phyloP scores from a whole-genome alignment of 176 grass and related monocot genomes.

The Carex scoparia region DNA sequence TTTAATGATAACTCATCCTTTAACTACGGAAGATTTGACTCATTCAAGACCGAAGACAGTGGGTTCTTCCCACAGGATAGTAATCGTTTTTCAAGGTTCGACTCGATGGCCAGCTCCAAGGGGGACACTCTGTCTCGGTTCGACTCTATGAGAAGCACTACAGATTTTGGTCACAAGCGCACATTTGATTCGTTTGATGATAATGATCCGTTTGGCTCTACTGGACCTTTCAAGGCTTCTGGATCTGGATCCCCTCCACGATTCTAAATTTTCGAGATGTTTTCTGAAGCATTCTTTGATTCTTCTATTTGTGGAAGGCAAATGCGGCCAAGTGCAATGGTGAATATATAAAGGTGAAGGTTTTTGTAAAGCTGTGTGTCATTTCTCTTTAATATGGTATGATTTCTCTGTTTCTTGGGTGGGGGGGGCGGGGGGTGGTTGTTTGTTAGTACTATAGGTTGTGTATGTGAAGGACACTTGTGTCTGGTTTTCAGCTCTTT shows the following conservation, averaged over 20 bases:
- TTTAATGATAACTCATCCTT: conserved; percentile 56
- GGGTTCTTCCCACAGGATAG: conserved; percentile 55
- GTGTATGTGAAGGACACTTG: background rate
- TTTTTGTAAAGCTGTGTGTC: conserved; percentile 11
- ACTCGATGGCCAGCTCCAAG: conserved; percentile 57
- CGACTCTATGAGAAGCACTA: conserved; percentile 50
- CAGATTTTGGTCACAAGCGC: conserved; percentile 45
- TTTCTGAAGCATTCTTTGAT: conserved; percentile 19
- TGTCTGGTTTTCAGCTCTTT: background rate
- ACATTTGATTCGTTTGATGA: conserved; percentile 97
- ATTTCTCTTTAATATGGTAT: background rate
- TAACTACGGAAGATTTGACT: conserved; percentile 77
- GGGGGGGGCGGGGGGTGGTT: background rate
- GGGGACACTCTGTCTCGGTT: conserved; percentile 49
- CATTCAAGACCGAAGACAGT: conserved; percentile 76
- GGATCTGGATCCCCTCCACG: conserved; percentile 59
- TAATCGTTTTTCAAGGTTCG: conserved; percentile 59
- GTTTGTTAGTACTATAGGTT: conserved; percentile 6
- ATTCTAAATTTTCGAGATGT: conserved; percentile 36
- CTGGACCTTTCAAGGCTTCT: conserved; percentile 85
- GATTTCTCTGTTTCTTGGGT: background rate
- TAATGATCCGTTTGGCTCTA: conserved; percentile 80
- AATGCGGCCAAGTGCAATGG: background rate
- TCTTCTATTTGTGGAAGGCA: conserved; percentile 12
- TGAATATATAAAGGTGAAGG: conserved; percentile 1